phyloP scores from a whole-genome alignment of 208 protist genomes.

The Trichomonas tenax region DNA sequence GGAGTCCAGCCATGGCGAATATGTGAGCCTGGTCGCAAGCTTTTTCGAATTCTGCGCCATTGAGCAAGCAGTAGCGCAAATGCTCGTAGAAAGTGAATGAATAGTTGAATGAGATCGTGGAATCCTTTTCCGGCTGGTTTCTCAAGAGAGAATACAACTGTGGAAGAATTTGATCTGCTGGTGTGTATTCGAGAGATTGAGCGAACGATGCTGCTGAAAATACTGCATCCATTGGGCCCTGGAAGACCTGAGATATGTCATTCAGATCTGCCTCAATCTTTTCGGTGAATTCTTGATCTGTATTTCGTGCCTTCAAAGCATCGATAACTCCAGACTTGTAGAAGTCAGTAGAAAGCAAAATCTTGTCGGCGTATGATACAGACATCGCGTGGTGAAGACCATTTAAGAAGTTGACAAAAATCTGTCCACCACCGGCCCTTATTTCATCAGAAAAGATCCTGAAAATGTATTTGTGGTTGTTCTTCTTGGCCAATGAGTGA shows the following conservation, averaged over 20 bases:
- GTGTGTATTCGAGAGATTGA: not conserved
- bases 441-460: not conserved
- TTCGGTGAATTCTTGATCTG: not conserved
- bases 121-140: not conserved
- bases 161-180: not conserved
- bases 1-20: not conserved
- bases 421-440: not conserved
- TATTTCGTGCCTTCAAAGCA: not conserved
- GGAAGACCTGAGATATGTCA: not conserved
- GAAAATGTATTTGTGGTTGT: not conserved
- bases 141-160: not conserved
- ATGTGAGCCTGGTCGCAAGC: not conserved
- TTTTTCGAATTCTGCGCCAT: not conserved
- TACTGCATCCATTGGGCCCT: not conserved
- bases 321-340: not conserved
- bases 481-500: not conserved
- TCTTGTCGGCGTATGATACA: not conserved
- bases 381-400: not conserved
- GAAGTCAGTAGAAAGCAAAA: not conserved
- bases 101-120: not conserved
- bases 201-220: not conserved
- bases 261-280: not conserved
- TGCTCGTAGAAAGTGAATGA: not conserved
- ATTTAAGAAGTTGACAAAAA: not conserved
- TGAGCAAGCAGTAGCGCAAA: not conserved